Base-by-base conservation (phyloP, 768 basidiomycete species). In the Cyathus striatus region DNA sequence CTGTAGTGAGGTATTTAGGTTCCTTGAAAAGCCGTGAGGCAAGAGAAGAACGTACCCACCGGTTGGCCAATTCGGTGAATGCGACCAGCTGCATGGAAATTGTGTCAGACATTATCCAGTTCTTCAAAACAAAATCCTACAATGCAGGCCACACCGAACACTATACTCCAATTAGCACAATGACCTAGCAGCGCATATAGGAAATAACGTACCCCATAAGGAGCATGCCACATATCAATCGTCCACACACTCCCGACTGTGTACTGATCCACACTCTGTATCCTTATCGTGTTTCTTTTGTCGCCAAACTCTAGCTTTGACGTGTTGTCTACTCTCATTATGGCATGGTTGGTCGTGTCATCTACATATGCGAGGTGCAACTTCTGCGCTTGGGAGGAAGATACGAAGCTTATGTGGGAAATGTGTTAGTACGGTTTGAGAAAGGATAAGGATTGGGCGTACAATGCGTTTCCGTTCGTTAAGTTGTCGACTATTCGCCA, bases 271-370 rank as follows among this genome's bases (percentile, higher is more conserved):
- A 73, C 70, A 14, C 73, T 70, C 4, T 78, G 58, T 38, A 88
- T 78, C n/a, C 83, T 72, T 7, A 88, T 76, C 1, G 78, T 75
- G 54, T 85, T 82, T 48, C 86, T 72, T 55, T 86, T 84, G 30
- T 79, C 48, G 48, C 75, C 72, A 49, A 52, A 69, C 1, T 51
- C 57, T 14, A 86, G 73, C 1, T 54, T 66, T 1, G 81, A 69
- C 22, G 72, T 76, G 56, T 88, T 87, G 63, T 89, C 87, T 10
- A 89, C 85, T 53, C 74, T 77, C 55, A 90, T 83, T 53, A 90
- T 78, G 1, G 86, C 86, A 47, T 83, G 83, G 12, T 80, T 82
- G 3, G 84, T 82, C 14, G 65, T 49, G 6, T 70, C 21, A 49
- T 89, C 81, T 33, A 86, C 72, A 52, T 72, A 86, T 1, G 82